Evolutionary conservation across 2,329 filamentous ascomycete species (phyloP), one percentile per base, ranked within the genome.

Genomic region (Talaromyces sp.): DNA sequence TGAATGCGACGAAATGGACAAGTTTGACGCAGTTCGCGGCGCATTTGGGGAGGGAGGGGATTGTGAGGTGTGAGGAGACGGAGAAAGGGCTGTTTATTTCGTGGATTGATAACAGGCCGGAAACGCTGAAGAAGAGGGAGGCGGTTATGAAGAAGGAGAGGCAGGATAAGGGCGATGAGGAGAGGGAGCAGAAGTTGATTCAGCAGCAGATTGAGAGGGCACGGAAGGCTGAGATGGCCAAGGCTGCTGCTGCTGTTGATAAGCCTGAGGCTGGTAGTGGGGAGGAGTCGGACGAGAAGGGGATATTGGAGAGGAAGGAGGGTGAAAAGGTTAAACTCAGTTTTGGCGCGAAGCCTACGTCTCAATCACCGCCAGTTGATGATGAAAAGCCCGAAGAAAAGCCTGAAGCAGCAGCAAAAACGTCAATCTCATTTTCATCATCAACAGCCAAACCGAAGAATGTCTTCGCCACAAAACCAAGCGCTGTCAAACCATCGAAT

Each of bases 1-100:
- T 98, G 90, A 97, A 97, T 77, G 84, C 92, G 8, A 98, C 95
- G 0, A 89, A 90, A 72, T 98, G 93, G 93, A 86, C 89, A 3
- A 91, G 87, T 62, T 80, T 99, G 70, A 94, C 93, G 2, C 93
- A 98, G 71, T 96, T 97, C 74, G 92, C 91, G 15, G 96, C 97
- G 74, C 82, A 91, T 72, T 80, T 99, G 1, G 93, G 94, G 0
- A 82, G 90, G 25, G 93, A 98, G 76, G 91, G 94, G 0, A 88
- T 97, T 54, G 96, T 92, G 72, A 84, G 91, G 35, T 93, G 98
- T 0, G 93, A 98, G 77, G 94, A 98, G 76, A 92, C 89, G 47
- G 88, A 91, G 68, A 94, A 97, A 76, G 95, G 77, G 0, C 72
- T 98, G 47, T 90, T 93, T 72, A 88, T 99, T 62, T 84, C 90